Percentiles rank a stretch among this genome's conserved stretches.
Evolutionary conservation across 1,284 basidiomycete genomes (phyloP).

Genomic region (Ustilago tritici): DNA sequence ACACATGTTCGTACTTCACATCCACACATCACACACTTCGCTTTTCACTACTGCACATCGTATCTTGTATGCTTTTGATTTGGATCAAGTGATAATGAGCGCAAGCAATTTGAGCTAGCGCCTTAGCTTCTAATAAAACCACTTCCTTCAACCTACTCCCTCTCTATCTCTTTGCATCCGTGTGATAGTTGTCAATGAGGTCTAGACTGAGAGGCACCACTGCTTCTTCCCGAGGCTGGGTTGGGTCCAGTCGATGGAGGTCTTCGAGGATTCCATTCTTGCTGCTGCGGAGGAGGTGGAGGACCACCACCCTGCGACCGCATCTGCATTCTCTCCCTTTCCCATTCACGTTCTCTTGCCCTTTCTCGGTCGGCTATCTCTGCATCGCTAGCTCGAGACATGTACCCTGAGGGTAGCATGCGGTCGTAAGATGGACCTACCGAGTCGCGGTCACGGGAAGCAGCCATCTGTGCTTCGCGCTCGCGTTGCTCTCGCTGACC

Average conservation of each 20-base stretch:
- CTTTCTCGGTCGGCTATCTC: slow-evolving; percentile 12
- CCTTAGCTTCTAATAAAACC: background rate
- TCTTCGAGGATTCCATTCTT: background rate
- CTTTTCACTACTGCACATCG: background rate
- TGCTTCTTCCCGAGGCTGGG: background rate
- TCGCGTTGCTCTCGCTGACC: background rate
- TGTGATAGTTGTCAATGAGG: background rate
- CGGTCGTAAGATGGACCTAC: background rate
- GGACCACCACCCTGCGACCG: background rate
- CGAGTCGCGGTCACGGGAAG: slow-evolving; percentile 13
- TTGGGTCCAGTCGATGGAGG: background rate
- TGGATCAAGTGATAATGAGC: background rate
- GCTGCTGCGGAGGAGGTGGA: background rate
- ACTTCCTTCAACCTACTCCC: background rate
- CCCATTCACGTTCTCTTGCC: slow-evolving; percentile 20
- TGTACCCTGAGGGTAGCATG: background rate
- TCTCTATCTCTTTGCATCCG: background rate
- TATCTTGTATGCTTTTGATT: background rate
- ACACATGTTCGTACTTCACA: too few relatives aligned
- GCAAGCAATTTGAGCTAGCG: background rate
- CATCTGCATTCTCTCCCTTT: slow-evolving; percentile 4
- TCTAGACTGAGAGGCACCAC: background rate
- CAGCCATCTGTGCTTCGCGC: background rate
- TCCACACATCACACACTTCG: background rate
- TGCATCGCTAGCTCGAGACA: slow-evolving; percentile 5